Evolutionary conservation across 2,329 filamentous ascomycete genomes (phyloP).

Genomic region (Fusarium robinianum): DNA sequence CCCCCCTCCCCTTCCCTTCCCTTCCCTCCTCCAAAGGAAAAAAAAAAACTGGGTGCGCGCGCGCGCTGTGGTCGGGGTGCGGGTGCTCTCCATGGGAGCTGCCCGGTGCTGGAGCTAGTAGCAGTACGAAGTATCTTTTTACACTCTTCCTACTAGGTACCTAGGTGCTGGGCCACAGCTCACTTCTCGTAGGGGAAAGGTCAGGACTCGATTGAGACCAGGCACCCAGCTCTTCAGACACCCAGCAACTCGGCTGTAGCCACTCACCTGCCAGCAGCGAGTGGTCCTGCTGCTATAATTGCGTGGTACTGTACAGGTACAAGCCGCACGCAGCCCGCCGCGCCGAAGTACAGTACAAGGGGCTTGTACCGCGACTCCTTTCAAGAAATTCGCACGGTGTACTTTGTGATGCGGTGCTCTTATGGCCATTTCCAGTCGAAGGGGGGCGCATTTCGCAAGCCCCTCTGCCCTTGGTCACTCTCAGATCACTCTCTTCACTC

Average conservation of each 20-base stretch:
- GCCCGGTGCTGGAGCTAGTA: constrained; percentile 25
- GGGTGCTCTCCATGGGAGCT: constrained; percentile 17
- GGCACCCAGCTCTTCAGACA: constrained; percentile 30
- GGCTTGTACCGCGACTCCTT: constrained; percentile 37
- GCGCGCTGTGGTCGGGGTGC: constrained; percentile 20
- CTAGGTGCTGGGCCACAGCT: not conserved
- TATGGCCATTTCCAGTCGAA: constrained; percentile 10
- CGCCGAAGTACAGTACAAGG: constrained; percentile 45
- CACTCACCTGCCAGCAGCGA: constrained; percentile 30
- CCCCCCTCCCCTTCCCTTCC: constrained; percentile 28
- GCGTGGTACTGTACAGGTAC: constrained; percentile 49
- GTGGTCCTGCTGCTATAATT: constrained; percentile 35
- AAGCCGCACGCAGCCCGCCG: constrained; percentile 37
- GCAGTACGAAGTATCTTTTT: constrained; percentile 23
- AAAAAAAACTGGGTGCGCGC: constrained; percentile 39
- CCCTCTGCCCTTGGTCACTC: constrained; percentile 24
- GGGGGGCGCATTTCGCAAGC: constrained; percentile 30
- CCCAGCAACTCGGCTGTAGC: constrained; percentile 23
- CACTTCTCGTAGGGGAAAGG: not conserved
- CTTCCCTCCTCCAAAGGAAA: constrained; percentile 23
- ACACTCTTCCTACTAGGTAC: no score
- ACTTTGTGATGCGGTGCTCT: constrained; percentile 34
- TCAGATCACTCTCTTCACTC: constrained; percentile 30
- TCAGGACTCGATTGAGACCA: constrained; percentile 29
- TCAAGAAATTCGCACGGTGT: constrained; percentile 41